Base-by-base conservation (phyloP, 1,284 basidiomycete genomes). In the Apiotrichum domesticum region DNA sequence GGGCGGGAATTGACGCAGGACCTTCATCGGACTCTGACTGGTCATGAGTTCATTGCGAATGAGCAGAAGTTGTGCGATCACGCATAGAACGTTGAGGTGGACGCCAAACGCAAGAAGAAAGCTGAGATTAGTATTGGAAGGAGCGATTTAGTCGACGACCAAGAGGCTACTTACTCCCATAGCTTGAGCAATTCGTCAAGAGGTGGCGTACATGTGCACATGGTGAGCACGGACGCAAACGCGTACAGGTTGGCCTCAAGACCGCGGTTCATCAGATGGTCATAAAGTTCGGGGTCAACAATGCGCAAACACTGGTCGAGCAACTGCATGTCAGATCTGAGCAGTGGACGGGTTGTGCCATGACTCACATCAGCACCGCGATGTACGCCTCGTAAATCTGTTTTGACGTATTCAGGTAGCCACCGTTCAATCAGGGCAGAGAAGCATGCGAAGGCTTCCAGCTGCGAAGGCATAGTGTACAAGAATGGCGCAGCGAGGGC, bases 171-270 rank as follows among this genome's bases (percentile, higher is more conserved):
- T 60, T 56, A 77, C 75, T 98, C 95, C 95, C 95, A 98, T 50
- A 98, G 79, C 65, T 87, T 86, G 14, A 98, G 80, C 10, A 97
- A 93, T 79, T 98, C 88, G 68, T 92, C 88, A 1, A 98, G 80
- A 0, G 95, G 95, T 2, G 94, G 94, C 13, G 95, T 98, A 69
- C 94, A 96, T 9, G 94, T 95, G 73, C 93, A 97, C 34, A 98
- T 79, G 0, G 95, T 53, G 29, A 57, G 58, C 48, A 80, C 88
- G 57, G 67, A 93, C 92, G 95, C 90, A 69, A 98, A 98, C 1
- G 94, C 95, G 74, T 98, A 98, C 39, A 98, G 85, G 72, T 98
- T 93, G 5, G 95, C 95, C n/a, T 87, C 88, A n/a, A 98, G 83
- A 63, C 94, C 94, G 72, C 94, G 95, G 41, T 86, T 87, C 37